These are phyloP conservation scores for Phaffomyces thermotolerans DNA, from an alignment of 805 yeast genomes.

Conservation along the genomic window DNA sequence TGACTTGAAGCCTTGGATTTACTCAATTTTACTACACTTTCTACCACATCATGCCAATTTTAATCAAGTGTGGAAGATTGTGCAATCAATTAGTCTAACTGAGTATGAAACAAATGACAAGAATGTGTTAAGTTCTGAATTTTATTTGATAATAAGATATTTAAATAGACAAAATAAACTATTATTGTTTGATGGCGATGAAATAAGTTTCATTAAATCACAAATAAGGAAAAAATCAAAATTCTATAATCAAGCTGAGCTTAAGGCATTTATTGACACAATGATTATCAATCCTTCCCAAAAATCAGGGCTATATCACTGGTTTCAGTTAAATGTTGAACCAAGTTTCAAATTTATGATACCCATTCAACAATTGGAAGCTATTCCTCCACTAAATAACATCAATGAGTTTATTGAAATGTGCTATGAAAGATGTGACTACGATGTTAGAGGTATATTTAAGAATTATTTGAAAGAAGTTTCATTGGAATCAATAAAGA, in stretches of 20 bases:
- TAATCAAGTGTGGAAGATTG: background rate
- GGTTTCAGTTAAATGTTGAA: slow-evolving; percentile 2
- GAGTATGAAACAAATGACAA: background rate
- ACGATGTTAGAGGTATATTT: slow-evolving; percentile 1
- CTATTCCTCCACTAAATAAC: slow-evolving; percentile 1
- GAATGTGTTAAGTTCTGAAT: background rate
- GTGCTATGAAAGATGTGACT: slow-evolving; percentile 1
- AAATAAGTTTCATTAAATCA: slow-evolving; percentile 2
- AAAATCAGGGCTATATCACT: background rate
- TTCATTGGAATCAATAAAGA: background rate
- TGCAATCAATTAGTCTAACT: background rate
- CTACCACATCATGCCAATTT: background rate
- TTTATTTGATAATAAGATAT: background rate
- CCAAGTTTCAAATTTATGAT: slow-evolving; percentile 2
- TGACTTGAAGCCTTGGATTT: background rate
- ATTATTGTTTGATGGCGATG: background rate
- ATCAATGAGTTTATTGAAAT: slow-evolving; percentile 6
- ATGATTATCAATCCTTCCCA: background rate
- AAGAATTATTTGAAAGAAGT: background rate
- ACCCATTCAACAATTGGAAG: slow-evolving; percentile 1
- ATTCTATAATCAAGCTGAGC: background rate
- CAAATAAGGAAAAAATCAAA: background rate
- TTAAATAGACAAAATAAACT: slow-evolving; percentile 2
- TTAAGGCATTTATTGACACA: background rate
- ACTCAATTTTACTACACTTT: slow-evolving; percentile 4